These are phyloP conservation scores for Ascochyta fabae DNA, from an alignment of 2,329 filamentous ascomycete genomes.

Conservation along the genomic window DNA sequence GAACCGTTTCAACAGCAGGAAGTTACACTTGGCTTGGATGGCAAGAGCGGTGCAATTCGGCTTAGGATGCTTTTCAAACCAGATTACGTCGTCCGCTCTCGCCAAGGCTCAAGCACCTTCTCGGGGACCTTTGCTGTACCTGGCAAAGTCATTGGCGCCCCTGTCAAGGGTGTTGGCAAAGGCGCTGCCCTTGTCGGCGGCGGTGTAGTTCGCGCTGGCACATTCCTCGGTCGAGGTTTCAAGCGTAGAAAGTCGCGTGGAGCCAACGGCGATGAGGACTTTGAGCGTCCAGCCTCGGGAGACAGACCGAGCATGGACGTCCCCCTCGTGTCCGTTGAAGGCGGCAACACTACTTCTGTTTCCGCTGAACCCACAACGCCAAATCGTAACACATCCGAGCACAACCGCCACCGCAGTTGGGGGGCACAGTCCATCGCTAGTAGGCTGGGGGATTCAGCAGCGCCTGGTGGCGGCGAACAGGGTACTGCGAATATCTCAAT, in stretches of 20 bases:
- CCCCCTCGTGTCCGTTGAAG: constrained; percentile 43
- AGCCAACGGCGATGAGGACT: constrained; percentile 48
- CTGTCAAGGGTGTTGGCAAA: constrained; percentile 88
- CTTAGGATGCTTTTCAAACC: constrained; percentile 91
- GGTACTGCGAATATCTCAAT: constrained; percentile 84
- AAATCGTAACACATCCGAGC: constrained; percentile 39
- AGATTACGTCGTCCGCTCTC: constrained; percentile 83
- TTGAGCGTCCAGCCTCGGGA: constrained; percentile 53
- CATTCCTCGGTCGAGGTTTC: constrained; percentile 87
- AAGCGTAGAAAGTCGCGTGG: constrained; percentile 70
- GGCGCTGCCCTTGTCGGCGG: constrained; percentile 75
- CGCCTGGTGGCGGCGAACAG: constrained; percentile 62
- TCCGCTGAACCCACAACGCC: constrained; percentile 25
- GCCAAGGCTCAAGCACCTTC: constrained; percentile 92
- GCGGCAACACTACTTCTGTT: constrained; percentile 19
- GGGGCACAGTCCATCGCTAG: constrained; percentile 51
- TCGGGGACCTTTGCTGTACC: constrained; percentile 86
- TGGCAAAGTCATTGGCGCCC: constrained; percentile 89
- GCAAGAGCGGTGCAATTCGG: constrained; percentile 84
- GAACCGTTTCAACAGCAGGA: constrained; percentile 87
- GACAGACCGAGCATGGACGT: constrained; percentile 40
- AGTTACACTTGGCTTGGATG: constrained; percentile 76
- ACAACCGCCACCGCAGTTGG: constrained; percentile 45
- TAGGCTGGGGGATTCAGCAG: constrained; percentile 38
- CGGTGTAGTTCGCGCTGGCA: constrained; percentile 85